phyloP scores from a whole-genome alignment of 495 filamentous ascomycete genomes.

The Corynascus novoguineensis region DNA sequence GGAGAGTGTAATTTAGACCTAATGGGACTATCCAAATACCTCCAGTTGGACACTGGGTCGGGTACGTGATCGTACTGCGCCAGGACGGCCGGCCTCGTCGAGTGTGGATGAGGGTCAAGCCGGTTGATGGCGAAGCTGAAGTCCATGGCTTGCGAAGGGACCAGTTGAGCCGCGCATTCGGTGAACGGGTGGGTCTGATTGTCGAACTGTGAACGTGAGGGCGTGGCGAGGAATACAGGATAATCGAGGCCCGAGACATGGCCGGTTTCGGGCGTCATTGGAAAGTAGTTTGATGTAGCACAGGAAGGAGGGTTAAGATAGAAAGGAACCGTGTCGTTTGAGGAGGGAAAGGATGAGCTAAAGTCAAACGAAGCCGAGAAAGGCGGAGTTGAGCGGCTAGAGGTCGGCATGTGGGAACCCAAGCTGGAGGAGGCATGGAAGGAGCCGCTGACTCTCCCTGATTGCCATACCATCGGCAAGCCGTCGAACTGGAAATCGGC shows the following conservation, averaged over 20 bases:
- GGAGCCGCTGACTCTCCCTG: constrained; percentile 30
- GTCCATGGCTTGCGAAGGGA: constrained; percentile 18
- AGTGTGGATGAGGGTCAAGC: constrained; percentile 9
- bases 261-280: constrained; percentile 21
- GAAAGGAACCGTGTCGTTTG: constrained; percentile 13
- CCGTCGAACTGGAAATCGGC: constrained; percentile 26
- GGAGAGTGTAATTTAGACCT: constrained; percentile 14
- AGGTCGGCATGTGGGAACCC: constrained; percentile 38
- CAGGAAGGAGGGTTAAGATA: constrained; percentile 38
- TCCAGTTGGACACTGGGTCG: constrained; percentile 17
- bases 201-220: constrained; percentile 16
- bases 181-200: neutral
- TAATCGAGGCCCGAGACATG: constrained; percentile 17
- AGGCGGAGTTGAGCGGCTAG: constrained; percentile 28
- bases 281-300: constrained; percentile 32
- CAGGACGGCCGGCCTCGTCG: constrained; percentile 6
- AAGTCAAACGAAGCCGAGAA: constrained; percentile 21
- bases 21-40: constrained; percentile 23
- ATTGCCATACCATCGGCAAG: constrained; percentile 13
- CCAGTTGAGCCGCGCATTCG: constrained; percentile 11
- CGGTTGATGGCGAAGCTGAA: constrained; percentile 13
- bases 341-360: constrained; percentile 20
- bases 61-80: constrained; percentile 5
- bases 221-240: constrained; percentile 21
- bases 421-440: constrained; percentile 34